Evolutionary conservation across 108 stramenopile species (phyloP), one percentile per base, ranked within the genome.

Genomic region (Discostella stelligeroides): DNA sequence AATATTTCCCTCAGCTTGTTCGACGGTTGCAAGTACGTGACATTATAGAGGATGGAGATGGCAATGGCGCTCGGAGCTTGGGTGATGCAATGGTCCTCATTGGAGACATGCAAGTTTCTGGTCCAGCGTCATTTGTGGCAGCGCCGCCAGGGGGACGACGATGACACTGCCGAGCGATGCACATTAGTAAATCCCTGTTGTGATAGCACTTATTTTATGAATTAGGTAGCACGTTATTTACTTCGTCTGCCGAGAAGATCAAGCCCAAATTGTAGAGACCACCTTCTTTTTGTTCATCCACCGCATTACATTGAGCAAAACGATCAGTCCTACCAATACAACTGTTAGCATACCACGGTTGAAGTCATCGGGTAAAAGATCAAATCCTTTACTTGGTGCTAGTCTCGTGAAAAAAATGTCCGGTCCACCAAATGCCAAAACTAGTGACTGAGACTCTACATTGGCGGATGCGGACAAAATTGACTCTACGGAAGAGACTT

Each of bases 391-490:
- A 15, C 89, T 86, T 0, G 94, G 94, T 13, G 94, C 83, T 5
- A 92, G 82, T 48, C 94, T 83, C 12, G 87, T 66, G 66, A 91
- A 95, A 82, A 95, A 95, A 20, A 95, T 61, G 65, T 95, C 94
- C 0, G 94, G 89, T 37, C 94, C 94, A 21, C 94, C 94, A 55
- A 78, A 87, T 27, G 91, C 89, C 20, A 83, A 38, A 2, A 94
- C 66, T 23, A 95, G 57, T 4, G 91, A 81, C 65, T 95, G 94
- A 4, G 91, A 92, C 73, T 95, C 94, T 17, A 95, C 76, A 63
- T 87, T 83, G 7, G 94, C 88, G 9, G 85, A 66, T 49, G 90
- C 54, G 0, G 85, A 88, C 12, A 80, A 47, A 42, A 95, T 78
- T 6, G 75, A 64, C 24, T 59, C 29, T 18, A 86, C 85, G 24